Evolutionary conservation across 2,329 filamentous ascomycete genomes (phyloP).

Genomic region (Chaetomiaceae sp.): DNA sequence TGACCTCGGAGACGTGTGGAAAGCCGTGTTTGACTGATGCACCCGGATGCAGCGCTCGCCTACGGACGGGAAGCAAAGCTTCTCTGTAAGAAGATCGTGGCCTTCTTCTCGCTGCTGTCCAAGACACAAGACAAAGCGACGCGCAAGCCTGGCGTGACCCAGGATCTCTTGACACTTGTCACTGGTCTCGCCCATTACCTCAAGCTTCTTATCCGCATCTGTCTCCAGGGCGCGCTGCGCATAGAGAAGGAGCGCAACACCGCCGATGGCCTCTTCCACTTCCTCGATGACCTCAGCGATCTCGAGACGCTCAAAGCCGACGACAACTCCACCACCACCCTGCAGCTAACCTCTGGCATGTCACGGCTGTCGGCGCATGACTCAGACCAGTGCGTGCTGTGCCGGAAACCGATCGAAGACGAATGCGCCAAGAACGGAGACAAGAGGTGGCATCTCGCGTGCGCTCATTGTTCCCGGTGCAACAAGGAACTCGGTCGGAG

Average conservation of each 20-base stretch:
- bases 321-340: constrained; percentile 48
- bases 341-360: constrained; percentile 61
- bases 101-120: constrained; percentile 91
- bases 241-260: constrained; percentile 77
- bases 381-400: constrained; percentile 78
- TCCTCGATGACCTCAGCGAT: constrained; percentile 76
- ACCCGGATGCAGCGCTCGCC: constrained; percentile 59
- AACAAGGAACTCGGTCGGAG: constrained; percentile 60
- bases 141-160: constrained; percentile 88
- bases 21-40: neutral
- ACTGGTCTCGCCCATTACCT: constrained; percentile 95
- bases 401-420: constrained; percentile 86
- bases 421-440: constrained; percentile 75
- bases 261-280: constrained; percentile 69
- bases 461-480: constrained; percentile 68
- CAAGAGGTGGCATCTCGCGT: constrained; percentile 76
- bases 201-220: constrained; percentile 94
- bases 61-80: constrained; percentile 96
- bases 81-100: constrained; percentile 98
- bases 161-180: constrained; percentile 94
- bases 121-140: constrained; percentile 91
- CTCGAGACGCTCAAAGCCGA: constrained; percentile 72
- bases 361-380: constrained; percentile 63
- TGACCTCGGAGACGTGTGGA: neutral
- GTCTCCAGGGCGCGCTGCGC: constrained; percentile 85